A percentile compares a stretch with the other conserved stretches of the same genome.
Evolutionary conservation across 2,329 filamentous ascomycete species (phyloP).

Genomic region (Claviceps sp.): DNA sequence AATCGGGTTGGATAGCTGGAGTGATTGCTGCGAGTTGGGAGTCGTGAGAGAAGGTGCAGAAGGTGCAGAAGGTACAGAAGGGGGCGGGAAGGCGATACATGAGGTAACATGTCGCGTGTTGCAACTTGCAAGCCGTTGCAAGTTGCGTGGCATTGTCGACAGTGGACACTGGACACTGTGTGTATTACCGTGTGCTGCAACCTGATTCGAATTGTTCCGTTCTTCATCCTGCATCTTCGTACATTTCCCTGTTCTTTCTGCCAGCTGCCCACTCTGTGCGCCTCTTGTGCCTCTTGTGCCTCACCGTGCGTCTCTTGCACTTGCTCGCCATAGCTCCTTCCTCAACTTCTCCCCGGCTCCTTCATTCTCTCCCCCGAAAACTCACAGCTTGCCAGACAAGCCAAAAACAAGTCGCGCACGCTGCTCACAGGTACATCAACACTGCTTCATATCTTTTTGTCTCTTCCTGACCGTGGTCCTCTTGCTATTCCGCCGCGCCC

Average conservation of each 20-base stretch:
- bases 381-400: background rate
- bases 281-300: background rate
- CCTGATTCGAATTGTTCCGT: background rate
- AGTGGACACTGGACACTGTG: background rate
- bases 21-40: too few species aligned
- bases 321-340: constrained; percentile 2
- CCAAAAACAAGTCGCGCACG: background rate
- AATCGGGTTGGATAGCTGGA: too few species aligned
- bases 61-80: too few species aligned
- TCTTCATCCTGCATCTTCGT: constrained; percentile 5
- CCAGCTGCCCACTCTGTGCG: background rate
- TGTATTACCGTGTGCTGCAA: background rate
- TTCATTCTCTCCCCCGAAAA: constrained; percentile 1
- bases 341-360: constrained; percentile 1
- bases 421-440: constrained; percentile 2
- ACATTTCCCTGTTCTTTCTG: constrained; percentile 1
- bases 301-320: background rate
- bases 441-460: constrained; percentile 2
- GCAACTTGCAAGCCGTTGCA: background rate
- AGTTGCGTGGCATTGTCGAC: background rate
- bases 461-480: constrained; percentile 4
- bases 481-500: background rate
- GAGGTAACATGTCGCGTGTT: background rate
- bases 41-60: too few species aligned
- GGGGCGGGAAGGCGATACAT: too few species aligned